A percentile compares a stretch with the other conserved stretches of the same genome.
Conservation (phyloP, 805 yeast genomes). For the Soucietia sequanensis region DNA sequence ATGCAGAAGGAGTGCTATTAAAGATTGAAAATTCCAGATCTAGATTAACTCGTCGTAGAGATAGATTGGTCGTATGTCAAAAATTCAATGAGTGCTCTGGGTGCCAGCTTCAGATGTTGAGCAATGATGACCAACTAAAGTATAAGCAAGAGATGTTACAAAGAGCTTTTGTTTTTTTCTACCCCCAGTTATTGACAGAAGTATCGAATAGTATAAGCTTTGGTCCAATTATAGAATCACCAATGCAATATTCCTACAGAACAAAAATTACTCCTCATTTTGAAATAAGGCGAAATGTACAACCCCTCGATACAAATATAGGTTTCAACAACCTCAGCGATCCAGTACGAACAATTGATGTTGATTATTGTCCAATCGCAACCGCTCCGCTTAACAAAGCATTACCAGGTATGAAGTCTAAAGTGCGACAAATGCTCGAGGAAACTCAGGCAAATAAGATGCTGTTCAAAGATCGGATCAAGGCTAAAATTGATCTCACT, state of each 20-base stretch:
- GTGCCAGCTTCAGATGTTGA: conserved; percentile 43
- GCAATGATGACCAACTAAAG: conserved; percentile 35
- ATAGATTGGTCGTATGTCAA: conserved; percentile 28
- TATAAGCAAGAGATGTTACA: conserved; percentile 28
- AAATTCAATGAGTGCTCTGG: conserved; percentile 40
- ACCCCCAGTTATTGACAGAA: conserved; percentile 20
- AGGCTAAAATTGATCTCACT: conserved; percentile 5
- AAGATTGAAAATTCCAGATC: conserved; percentile 12
- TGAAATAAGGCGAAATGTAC: conserved; percentile 11
- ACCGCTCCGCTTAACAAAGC: conserved; percentile 27
- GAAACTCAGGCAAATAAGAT: background rate
- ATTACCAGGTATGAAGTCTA: conserved; percentile 14
- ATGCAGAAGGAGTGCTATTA: conserved; percentile 29
- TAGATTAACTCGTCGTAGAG: conserved; percentile 16
- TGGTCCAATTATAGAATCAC: conserved; percentile 32
- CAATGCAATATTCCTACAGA: conserved; percentile 37
- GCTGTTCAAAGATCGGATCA: background rate
- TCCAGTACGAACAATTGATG: conserved; percentile 25
- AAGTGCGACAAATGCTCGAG: conserved; percentile 5
- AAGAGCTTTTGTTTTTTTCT: conserved; percentile 34
- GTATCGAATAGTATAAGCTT: conserved; percentile 10
- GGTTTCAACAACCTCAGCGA: conserved; percentile 31
- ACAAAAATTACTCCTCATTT: conserved; percentile 44
- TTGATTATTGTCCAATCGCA: conserved; percentile 38
- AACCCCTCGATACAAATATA: conserved; percentile 13